phyloP scores from a whole-genome alignment of 805 yeast genomes.

The Saccharomyces paradoxus region DNA sequence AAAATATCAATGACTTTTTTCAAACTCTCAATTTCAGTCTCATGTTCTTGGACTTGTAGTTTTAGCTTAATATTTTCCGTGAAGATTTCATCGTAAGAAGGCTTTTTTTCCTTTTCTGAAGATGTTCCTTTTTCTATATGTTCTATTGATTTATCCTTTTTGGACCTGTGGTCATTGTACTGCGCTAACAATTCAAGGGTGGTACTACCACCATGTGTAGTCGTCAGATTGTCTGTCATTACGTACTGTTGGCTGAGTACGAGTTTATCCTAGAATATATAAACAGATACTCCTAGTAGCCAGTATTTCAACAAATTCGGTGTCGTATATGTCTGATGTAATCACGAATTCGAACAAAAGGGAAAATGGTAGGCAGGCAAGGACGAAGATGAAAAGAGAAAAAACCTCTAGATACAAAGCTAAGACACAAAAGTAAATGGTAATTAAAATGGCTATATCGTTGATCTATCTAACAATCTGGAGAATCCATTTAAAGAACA shows the following conservation, averaged over 20 bases:
- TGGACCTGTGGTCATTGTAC: slow-evolving; percentile 24
- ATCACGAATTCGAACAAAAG: background rate
- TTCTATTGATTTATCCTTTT: slow-evolving; percentile 24
- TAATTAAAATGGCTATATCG: background rate
- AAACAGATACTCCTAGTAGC: background rate
- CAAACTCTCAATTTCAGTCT: slow-evolving; percentile 19
- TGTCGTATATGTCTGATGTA: background rate
- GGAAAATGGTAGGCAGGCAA: background rate
- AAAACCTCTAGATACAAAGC: background rate
- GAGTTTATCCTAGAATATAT: background rate
- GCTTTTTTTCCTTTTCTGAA: slow-evolving; percentile 9
- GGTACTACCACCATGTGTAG: slow-evolving; percentile 55
- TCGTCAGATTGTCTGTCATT: background rate
- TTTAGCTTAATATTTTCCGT: slow-evolving; percentile 26
- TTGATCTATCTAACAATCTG: background rate
- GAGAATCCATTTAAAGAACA: background rate
- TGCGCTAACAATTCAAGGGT: slow-evolving; percentile 25
- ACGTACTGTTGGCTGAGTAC: background rate
- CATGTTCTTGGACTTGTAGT: slow-evolving; percentile 20
- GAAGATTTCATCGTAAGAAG: slow-evolving; percentile 24
- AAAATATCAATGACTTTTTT: slow-evolving; percentile 8
- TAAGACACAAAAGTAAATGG: background rate
- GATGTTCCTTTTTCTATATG: slow-evolving; percentile 19
- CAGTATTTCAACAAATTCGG: background rate
- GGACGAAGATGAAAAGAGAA: background rate